Evolutionary conservation across 257 asterid species (phyloP), one percentile per base, ranked within the genome.

Genomic region (Nicotiana tabacum): DNA sequence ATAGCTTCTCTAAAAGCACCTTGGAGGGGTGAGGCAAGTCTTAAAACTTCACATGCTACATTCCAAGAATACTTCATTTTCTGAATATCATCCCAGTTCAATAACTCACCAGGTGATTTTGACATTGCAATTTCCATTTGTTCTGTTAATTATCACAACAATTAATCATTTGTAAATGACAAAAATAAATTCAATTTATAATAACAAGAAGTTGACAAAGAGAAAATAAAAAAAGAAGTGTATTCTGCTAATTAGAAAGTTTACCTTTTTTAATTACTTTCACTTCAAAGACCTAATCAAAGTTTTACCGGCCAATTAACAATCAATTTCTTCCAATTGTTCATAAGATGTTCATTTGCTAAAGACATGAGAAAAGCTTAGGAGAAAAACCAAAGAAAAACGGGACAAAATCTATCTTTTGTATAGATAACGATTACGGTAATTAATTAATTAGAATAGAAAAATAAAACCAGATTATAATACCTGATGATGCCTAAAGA

Each of bases 31-130:
- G 93, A 89, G 13, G 94, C 90, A 43, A 90, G 88, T 60, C 94
- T 83, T 51, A 90, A 24, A 2, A 88, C 91, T 83, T 91, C 94
- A 78, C 92, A 91, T 16, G 94, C 94, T 2, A 89, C 94, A 53
- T 90, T 91, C 94, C 94, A 89, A 37, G 94, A 91, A 51, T 89
- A 91, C 61, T 91, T 91, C 94, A 91, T 91, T 82, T 87, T 89
- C 56, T 90, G 92, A 7, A 91, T 72, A 80, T 91, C 94, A 9
- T 89, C 89, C 91, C 94, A 91, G 30, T 81, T 88, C 77, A 91
- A 77, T 46, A 88, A 30, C 77, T 91, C 94, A 15, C 92, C 92
- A 29, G 84, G 77, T 4, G 85, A 86, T 76, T 91, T 91, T 67
- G 92, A 86, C 27, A 86, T 85, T 13, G 82, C 89, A 43, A 91